Base-by-base conservation (phyloP, 257 asterid genomes). In the Plantago major region DNA sequence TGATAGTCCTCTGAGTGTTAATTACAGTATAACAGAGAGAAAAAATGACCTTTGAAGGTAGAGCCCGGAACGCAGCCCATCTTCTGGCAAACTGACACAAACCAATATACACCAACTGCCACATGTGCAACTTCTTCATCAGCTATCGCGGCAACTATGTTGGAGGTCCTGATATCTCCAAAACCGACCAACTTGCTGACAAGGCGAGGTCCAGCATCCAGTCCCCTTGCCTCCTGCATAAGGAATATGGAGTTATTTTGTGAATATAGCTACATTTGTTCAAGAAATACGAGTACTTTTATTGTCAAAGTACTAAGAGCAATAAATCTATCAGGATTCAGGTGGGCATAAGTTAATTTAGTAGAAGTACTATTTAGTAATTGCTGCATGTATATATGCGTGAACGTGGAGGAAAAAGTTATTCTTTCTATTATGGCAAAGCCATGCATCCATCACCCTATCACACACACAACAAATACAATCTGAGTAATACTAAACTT, bases 121-220 rank as follows among this genome's bases (percentile, higher is more conserved):
- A 86, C 97, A 46, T 92, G 99, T 52, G 99, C 99, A 62, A 92
- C 79, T 81, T 92, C 99, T 76, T 92, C 99, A 45, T 83, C 94
- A 2, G 97, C 95, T 64, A 92, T 92, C 80, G 70, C 86, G 10
- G 85, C 71, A 60, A 89, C 97, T 44, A 92, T 89, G 66, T 71
- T 78, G 58, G 99, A 89, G 70, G 94, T 84, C 73, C 95, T 82
- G 47, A 52, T 74, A 77, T 92, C 97, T 50, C 99, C 97, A 67
- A 81, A 92, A 50, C 99, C 95, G 40, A 75, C 64, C 63, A 92
- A 60, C 58, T 84, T 92, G 70, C 84, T 84, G 71, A 89, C 91
- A 37, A 92, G 88, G 46, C 99, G 88, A 22, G 97, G 99, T 65
- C 97, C 99, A 17, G 99, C 99, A 71, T 92, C 99, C 26, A 92